Conservation (phyloP, 257 asterid species). For the Leptodermis oblonga region DNA sequence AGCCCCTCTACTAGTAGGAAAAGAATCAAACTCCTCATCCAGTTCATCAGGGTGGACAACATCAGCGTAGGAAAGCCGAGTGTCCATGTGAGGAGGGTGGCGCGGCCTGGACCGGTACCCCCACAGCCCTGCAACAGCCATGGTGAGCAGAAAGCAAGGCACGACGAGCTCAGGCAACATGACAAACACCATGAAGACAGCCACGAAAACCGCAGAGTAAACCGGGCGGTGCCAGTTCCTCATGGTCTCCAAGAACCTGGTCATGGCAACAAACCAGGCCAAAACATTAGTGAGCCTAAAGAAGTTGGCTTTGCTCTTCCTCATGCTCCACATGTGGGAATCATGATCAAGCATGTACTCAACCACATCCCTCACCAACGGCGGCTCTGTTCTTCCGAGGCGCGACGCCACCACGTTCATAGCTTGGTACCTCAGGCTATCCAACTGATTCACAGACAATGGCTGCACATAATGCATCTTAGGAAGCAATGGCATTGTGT, state of each 20-base stretch:
- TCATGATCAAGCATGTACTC: constrained; percentile 96
- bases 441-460: constrained; percentile 63
- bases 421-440: constrained; percentile 69
- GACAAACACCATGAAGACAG: constrained; percentile 40
- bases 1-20: constrained; percentile 59
- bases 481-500: constrained; percentile 67
- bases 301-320: constrained; percentile 91
- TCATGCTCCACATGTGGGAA: constrained; percentile 94
- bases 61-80: constrained; percentile 67
- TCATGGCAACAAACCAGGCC: constrained; percentile 47
- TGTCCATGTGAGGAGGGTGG: constrained; percentile 85
- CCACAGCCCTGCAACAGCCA: constrained; percentile 68
- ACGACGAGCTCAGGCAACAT: constrained; percentile 67
- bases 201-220: constrained; percentile 40
- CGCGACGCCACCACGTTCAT: constrained; percentile 73
- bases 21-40: constrained; percentile 81
- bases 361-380: constrained; percentile 72
- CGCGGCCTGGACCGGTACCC: constrained; percentile 58
- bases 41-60: constrained; percentile 63
- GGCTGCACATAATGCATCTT: constrained; percentile 94
- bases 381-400: constrained; percentile 80
- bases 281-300: constrained; percentile 64
- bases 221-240: constrained; percentile 71
- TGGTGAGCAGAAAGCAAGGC: constrained; percentile 47
- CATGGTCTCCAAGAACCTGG: constrained; percentile 45